These are phyloP conservation scores for Prunus campanulata DNA, from an alignment of 306 rosid genomes.

Conservation along the genomic window DNA sequence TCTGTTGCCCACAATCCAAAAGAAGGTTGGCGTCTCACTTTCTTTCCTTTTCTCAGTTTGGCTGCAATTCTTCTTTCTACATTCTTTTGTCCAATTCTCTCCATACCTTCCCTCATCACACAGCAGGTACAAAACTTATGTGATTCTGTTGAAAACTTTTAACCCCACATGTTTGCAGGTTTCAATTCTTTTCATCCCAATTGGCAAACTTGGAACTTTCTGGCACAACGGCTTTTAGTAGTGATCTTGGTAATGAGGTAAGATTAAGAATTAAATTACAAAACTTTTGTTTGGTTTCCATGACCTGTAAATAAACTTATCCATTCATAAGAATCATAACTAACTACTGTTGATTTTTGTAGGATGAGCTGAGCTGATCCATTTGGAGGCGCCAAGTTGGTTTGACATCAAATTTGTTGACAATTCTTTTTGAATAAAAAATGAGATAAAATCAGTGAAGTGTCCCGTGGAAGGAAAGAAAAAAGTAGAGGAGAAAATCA, in stretches of 20 bases:
- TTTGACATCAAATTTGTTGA: slow-evolving; percentile 12
- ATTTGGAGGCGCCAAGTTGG: slow-evolving; percentile 15
- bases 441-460: slow-evolving; percentile 15
- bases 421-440: slow-evolving; percentile 9
- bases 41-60: slow-evolving; percentile 37
- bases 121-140: slow-evolving; percentile 32
- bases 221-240: slow-evolving; percentile 11
- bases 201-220: slow-evolving; percentile 13
- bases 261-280: neutral
- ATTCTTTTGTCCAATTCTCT: slow-evolving; percentile 24
- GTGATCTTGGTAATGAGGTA: slow-evolving; percentile 30
- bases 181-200: slow-evolving; percentile 19
- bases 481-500: slow-evolving; percentile 13
- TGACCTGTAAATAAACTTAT: neutral
- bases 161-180: slow-evolving; percentile 23
- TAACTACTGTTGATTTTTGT: slow-evolving; percentile 24
- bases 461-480: neutral
- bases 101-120: slow-evolving; percentile 21
- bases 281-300: no score
- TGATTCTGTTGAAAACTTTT: slow-evolving; percentile 27
- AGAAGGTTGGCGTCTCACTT: slow-evolving; percentile 50
- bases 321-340: slow-evolving; percentile 7
- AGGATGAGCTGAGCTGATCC: slow-evolving; percentile 29
- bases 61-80: slow-evolving; percentile 20
- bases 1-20: slow-evolving; percentile 38